These are phyloP conservation scores for Leishmania arabica DNA, from an alignment of 208 protist species.

Conservation along the genomic window DNA sequence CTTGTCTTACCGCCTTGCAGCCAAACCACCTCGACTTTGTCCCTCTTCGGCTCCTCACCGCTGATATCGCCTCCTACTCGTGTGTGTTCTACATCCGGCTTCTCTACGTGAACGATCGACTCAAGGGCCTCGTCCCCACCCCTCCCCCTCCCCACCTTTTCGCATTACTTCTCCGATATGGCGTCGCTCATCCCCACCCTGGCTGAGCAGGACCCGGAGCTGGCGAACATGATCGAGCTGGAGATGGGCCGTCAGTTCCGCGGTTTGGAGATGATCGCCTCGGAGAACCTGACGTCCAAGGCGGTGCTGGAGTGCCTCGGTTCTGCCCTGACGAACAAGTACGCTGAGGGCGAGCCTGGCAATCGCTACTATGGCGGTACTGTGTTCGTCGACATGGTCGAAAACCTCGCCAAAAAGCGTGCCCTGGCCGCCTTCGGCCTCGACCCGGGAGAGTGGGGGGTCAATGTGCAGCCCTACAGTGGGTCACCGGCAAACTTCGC, in stretches of 20 bases:
- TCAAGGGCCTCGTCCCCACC: not conserved
- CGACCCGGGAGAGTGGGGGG: conserved; percentile 95
- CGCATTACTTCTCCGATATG: conserved; percentile 1
- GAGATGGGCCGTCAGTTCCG: conserved; percentile 89
- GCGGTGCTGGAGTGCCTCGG: conserved; percentile 98
- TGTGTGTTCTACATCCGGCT: not conserved
- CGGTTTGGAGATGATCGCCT: conserved; percentile 92
- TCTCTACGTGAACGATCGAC: not conserved
- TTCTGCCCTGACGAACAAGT: conserved; percentile 99
- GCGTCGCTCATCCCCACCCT: conserved; percentile 33
- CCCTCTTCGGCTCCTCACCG: not conserved
- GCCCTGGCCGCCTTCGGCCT: conserved; percentile 95
- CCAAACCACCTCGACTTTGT: not conserved
- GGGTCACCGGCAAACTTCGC: conserved; percentile 98
- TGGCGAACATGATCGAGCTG: conserved; percentile 79
- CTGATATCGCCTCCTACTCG: not conserved
- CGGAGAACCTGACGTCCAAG: conserved; percentile 98
- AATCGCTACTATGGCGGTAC: conserved; percentile 98
- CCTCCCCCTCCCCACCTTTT: not conserved
- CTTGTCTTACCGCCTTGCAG: not conserved
- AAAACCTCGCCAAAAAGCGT: conserved; percentile 92
- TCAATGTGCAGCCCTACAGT: conserved; percentile 99
- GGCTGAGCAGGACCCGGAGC: conserved; percentile 74
- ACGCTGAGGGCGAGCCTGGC: conserved; percentile 98
- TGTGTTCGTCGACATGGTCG: conserved; percentile 97